Conservation (phyloP, 306 rosid species). For the Dalbergia cultrata region DNA sequence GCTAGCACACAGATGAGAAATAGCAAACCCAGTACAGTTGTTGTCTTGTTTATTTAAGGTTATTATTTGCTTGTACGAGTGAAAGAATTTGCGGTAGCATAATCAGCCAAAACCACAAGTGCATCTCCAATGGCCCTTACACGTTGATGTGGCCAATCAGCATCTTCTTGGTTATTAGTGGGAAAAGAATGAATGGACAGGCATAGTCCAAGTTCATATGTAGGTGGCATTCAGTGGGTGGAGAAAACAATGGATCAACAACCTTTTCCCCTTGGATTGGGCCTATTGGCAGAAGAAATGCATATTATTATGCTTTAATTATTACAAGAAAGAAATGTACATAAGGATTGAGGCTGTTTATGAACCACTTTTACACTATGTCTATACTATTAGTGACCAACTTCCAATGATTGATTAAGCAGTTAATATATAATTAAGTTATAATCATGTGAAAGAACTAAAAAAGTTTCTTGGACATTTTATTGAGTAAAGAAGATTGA, state of each 20-base stretch:
- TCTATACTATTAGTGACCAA: too few relatives aligned
- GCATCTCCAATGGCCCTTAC: conserved; percentile 40
- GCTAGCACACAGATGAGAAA: conserved; percentile 10
- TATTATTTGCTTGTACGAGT: conserved; percentile 31
- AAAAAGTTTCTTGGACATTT: too few relatives aligned
- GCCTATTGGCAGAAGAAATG: not conserved
- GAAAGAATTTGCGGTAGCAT: conserved; percentile 34
- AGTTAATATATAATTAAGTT: too few relatives aligned
- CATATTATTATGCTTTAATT: too few relatives aligned
- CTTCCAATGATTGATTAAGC: too few relatives aligned
- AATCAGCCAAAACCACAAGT: conserved; percentile 47
- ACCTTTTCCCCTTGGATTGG: not conserved
- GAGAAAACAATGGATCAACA: conserved; percentile 23
- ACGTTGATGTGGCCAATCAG: conserved; percentile 39
- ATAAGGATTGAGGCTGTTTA: too few relatives aligned
- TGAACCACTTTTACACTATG: too few relatives aligned
- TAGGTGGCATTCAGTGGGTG: conserved; percentile 20
- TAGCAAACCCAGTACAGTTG: not conserved
- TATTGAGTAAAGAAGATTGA: too few relatives aligned
- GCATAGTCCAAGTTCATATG: conserved; percentile 31
- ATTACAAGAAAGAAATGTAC: too few relatives aligned
- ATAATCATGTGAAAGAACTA: too few relatives aligned
- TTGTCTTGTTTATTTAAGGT: conserved; percentile 22
- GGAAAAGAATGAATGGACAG: conserved; percentile 48
- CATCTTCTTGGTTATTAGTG: conserved; percentile 36